Evolutionary conservation across 768 basidiomycete genomes (phyloP), one percentile per base, ranked within the genome.

Genomic region (Mycena pura): DNA sequence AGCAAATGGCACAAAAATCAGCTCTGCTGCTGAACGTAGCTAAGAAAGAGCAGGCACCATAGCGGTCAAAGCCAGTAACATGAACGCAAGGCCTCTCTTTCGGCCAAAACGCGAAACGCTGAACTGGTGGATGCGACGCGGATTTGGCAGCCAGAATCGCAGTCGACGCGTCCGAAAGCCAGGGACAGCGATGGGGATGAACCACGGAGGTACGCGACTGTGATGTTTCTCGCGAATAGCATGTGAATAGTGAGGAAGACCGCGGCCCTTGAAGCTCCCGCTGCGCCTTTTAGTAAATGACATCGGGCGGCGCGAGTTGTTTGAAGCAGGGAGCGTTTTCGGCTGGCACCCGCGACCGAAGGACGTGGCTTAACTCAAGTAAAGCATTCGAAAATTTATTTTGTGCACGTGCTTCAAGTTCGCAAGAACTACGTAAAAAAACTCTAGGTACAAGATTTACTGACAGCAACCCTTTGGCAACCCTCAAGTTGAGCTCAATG

Each of bases 141-240:
- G 80, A 70, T 91, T 90, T 59, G 85, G 86, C 51, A 89, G 65
- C 67, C 82, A 79, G 47, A 93, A 65, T 15, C 84, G 85, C 15
- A 89, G 68, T 38, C 81, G 77, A 60, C 86, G 87, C 17, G 82
- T 77, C 58, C 75, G 82, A 14, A 86, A 72, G 55, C 86, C 84
- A 13, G 89, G 88, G 49, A 92, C 80, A 45, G 85, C 81, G 43
- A 91, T 68, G 29, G 84, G 78, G 44, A 87, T 73, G 51, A 86
- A 83, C 88, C 89, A 90, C 15, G 86, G 78, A 67, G 68, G 77
- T 60, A 68, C 78, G 39, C 82, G 82, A 68, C 80, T 79, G 60
- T 79, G 77, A 71, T 83, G 78, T 75, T 91, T 91, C 75, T 91
- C 89, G 64, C 86, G 82, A 24, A 88, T 82, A 15, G 86, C 84